Evolutionary conservation across 208 protist species (phyloP).

Genomic region (Acanthamoeba triangularis): DNA sequence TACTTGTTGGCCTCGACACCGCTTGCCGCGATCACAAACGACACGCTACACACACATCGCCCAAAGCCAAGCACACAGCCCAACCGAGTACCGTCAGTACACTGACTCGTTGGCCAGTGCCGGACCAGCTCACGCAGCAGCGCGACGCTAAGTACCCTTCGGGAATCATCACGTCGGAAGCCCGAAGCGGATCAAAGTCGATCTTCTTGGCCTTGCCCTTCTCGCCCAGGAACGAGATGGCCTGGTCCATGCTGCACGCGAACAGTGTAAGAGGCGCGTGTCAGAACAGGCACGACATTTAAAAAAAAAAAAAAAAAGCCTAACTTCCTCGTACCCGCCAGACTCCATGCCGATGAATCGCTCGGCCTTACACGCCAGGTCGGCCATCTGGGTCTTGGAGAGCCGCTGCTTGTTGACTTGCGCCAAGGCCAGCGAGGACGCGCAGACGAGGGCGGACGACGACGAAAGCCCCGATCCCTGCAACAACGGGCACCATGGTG

Average conservation of each 20-base stretch:
- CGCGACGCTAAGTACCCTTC: neutral
- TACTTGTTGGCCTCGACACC: constrained; percentile 82
- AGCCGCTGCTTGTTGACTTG: constrained; percentile 70
- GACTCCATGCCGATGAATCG: constrained; percentile 82
- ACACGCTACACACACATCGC: constrained; percentile 40
- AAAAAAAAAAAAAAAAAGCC: neutral
- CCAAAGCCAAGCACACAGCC: neutral
- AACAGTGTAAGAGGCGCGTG: neutral
- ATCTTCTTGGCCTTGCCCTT: constrained; percentile 80
- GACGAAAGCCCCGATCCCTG: constrained; percentile 82
- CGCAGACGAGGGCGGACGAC: constrained; percentile 83
- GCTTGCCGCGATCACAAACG: constrained; percentile 80
- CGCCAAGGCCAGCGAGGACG: constrained; percentile 73
- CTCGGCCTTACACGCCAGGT: constrained; percentile 76
- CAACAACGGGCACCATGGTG: neutral
- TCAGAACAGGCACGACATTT: neutral
- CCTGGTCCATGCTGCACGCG: constrained; percentile 84
- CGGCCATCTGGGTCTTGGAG: constrained; percentile 75
- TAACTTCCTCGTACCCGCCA: constrained; percentile 72
- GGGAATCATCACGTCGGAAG: constrained; percentile 76
- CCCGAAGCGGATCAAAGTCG: constrained; percentile 82
- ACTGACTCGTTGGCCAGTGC: neutral
- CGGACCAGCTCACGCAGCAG: neutral
- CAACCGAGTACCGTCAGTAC: neutral
- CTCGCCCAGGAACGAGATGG: constrained; percentile 83